phyloP scores from a whole-genome alignment of 2,329 filamentous ascomycete genomes.

The Fusarium brachygibbosum region DNA sequence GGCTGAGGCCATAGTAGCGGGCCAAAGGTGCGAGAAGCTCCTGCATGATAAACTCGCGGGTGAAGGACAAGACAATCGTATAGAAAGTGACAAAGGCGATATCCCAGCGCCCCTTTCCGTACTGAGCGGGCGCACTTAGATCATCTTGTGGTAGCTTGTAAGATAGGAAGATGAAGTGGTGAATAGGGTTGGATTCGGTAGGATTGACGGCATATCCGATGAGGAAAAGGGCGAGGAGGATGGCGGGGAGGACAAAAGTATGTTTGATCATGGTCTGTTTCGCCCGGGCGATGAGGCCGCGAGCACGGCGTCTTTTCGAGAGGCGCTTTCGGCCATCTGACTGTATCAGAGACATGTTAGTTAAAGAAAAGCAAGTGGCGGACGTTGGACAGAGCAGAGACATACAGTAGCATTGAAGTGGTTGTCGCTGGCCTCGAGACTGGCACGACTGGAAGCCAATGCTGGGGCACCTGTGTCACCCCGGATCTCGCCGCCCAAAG shows the following conservation, averaged over 20 bases:
- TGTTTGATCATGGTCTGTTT: conserved; percentile 71
- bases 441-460: conserved; percentile 66
- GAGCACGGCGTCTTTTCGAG: conserved; percentile 69
- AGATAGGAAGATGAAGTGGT: conserved; percentile 89
- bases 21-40: conserved; percentile 84
- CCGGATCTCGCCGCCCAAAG: conserved; percentile 65
- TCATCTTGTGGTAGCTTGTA: conserved; percentile 75
- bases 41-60: conserved; percentile 96
- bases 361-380: not conserved
- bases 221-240: conserved; percentile 74
- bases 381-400: conserved; percentile 2
- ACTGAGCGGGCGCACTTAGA: conserved; percentile 69
- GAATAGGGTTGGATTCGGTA: conserved; percentile 80
- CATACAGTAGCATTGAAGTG: conserved; percentile 36
- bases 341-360: conserved; percentile 32
- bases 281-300: conserved; percentile 61
- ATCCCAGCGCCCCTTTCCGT: conserved; percentile 90
- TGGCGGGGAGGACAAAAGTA: conserved; percentile 75
- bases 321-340: conserved; percentile 57
- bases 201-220: conserved; percentile 81
- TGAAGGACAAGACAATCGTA: conserved; percentile 89
- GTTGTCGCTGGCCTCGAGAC: conserved; percentile 53
- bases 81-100: conserved; percentile 91
- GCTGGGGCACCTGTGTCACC: conserved; percentile 70
- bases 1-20: conserved; percentile 75